Evolutionary conservation across 441 rosid genomes (phyloP).

Genomic region (Viola pubescens): DNA sequence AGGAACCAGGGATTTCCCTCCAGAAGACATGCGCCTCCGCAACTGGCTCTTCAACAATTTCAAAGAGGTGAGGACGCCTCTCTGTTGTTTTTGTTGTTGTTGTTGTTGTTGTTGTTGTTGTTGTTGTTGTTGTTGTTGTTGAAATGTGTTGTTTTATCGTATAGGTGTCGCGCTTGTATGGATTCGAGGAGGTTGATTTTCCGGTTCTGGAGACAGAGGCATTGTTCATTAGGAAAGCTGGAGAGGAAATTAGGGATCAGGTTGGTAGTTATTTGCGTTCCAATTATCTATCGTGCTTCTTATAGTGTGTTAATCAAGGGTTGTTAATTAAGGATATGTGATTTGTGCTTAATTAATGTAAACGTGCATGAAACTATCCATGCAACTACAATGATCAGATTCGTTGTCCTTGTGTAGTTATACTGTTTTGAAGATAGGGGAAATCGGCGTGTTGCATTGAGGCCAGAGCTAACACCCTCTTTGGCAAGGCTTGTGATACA

Average conservation of each 20-base stretch:
- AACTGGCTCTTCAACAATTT: slow-evolving; percentile 81
- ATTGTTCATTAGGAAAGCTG: slow-evolving; percentile 75
- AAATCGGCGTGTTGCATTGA: slow-evolving; percentile 88
- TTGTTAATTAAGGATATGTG: not conserved
- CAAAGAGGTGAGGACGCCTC: slow-evolving; percentile 43
- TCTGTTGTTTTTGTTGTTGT: not conserved
- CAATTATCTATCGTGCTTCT: not conserved
- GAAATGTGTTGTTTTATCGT: not conserved
- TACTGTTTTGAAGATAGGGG: slow-evolving; percentile 92
- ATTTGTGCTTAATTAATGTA: not conserved
- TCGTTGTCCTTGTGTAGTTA: slow-evolving; percentile 33
- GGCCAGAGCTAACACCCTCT: slow-evolving; percentile 95
- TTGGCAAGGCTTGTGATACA: slow-evolving; percentile 85
- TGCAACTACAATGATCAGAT: not conserved
- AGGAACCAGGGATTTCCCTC: slow-evolving; percentile 89
- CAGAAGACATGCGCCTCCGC: slow-evolving; percentile 87
- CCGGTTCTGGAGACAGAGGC: slow-evolving; percentile 83
- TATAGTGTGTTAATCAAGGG: no score
- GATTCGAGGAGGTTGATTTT: slow-evolving; percentile 78
- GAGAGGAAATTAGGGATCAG: slow-evolving; percentile 90
- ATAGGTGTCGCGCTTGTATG: slow-evolving; percentile 67
- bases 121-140: not conserved
- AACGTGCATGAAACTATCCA: not conserved
- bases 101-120: not conserved
- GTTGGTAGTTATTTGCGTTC: slow-evolving; percentile 20